phyloP scores from a whole-genome alignment of 2,329 filamentous ascomycete genomes.

The Penicillium italicum region DNA sequence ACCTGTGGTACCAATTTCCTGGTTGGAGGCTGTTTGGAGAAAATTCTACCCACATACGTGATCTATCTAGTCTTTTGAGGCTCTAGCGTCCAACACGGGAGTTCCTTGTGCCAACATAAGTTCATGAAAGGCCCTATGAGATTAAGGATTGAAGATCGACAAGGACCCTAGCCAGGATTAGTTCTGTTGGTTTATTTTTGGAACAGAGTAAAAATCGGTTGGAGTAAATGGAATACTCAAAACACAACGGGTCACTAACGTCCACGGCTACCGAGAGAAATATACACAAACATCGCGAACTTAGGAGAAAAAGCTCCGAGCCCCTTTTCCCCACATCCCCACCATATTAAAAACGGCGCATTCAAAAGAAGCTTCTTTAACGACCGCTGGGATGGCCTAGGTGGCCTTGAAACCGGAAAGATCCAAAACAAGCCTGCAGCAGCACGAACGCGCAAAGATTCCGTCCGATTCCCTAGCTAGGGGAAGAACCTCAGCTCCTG shows the following conservation, averaged over 20 bases:
- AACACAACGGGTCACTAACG: neutral
- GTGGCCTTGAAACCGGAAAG: conserved; percentile 21
- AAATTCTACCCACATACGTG: conserved; percentile 3
- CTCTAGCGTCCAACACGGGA: neutral
- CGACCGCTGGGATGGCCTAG: conserved; percentile 19
- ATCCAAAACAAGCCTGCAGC: conserved; percentile 17
- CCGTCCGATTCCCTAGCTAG: conserved; percentile 2
- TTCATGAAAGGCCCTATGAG: neutral
- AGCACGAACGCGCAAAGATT: conserved; percentile 22
- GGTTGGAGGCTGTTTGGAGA: neutral
- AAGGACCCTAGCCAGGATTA: neutral
- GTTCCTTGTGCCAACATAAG: neutral
- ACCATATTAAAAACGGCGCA: conserved; percentile 3
- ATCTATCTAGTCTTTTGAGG: conserved; percentile 16
- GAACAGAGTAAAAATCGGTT: neutral
- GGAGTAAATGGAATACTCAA: neutral
- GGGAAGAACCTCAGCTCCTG: neutral
- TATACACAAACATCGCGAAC: neutral
- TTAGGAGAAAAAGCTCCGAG: neutral
- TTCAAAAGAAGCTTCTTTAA: conserved; percentile 24
- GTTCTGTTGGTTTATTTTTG: neutral
- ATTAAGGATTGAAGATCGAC: neutral
- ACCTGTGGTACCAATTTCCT: neutral
- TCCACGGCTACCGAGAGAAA: neutral
- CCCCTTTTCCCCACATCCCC: conserved; percentile 1